These are phyloP conservation scores for Diplodia corticola DNA, from an alignment of 2,329 filamentous ascomycete genomes.

Conservation along the genomic window DNA sequence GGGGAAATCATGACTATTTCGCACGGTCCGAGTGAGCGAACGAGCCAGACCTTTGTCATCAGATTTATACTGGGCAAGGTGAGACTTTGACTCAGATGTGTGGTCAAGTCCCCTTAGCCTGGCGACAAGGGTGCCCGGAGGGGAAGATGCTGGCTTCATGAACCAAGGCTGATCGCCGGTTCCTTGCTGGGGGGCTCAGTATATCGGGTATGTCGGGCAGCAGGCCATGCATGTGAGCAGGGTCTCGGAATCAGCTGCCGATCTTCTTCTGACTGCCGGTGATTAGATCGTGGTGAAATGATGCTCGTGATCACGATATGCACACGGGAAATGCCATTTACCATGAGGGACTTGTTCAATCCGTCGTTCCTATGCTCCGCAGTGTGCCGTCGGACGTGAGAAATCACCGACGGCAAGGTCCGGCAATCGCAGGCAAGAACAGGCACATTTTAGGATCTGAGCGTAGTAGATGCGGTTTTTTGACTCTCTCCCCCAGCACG, in stretches of 20 bases:
- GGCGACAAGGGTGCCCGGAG: neutral
- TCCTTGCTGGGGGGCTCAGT: neutral
- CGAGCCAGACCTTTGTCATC: neutral
- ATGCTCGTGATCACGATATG: neutral
- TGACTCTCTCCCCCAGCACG: neutral
- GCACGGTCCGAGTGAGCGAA: neutral
- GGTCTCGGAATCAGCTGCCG: neutral
- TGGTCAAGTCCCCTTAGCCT: neutral
- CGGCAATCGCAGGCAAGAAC: constrained; percentile 9
- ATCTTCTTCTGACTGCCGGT: neutral
- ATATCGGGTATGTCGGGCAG: neutral
- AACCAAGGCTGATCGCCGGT: neutral
- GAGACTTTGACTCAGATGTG: neutral
- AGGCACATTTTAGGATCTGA: neutral
- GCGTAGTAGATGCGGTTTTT: neutral
- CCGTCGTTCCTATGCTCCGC: neutral
- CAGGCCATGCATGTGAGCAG: neutral
- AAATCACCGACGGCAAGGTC: neutral
- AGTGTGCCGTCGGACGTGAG: neutral
- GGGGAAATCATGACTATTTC: neutral
- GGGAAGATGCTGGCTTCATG: neutral
- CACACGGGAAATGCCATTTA: neutral
- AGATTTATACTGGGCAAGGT: neutral
- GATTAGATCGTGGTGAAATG: neutral
- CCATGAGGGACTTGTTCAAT: too few species aligned